phyloP scores from a whole-genome alignment of 2,329 filamentous ascomycete species.

The Rosellinia necatrix region DNA sequence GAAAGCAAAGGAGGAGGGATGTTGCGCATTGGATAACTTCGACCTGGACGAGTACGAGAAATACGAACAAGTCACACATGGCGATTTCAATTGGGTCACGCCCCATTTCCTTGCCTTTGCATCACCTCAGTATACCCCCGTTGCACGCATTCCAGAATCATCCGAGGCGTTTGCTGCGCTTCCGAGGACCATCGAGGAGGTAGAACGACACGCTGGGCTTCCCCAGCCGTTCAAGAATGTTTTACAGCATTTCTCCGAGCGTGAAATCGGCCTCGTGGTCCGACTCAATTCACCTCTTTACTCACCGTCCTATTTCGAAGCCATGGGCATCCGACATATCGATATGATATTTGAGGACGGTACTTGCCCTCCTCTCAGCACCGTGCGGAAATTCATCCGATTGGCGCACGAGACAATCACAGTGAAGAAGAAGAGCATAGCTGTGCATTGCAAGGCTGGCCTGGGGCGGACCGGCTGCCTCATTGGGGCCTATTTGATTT shows the following conservation, averaged over 20 bases:
- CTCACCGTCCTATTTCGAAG: slow-evolving; percentile 95
- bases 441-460: slow-evolving; percentile 98
- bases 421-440: slow-evolving; percentile 87
- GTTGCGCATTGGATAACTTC: slow-evolving; percentile 91
- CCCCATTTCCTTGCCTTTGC: slow-evolving; percentile 95
- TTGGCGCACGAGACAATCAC: slow-evolving; percentile 94
- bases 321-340: slow-evolving; percentile 89
- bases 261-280: slow-evolving; percentile 91
- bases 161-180: slow-evolving; percentile 76
- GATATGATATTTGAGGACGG: slow-evolving; percentile 99
- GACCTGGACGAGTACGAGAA: slow-evolving; percentile 96
- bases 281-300: slow-evolving; percentile 95
- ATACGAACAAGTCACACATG: slow-evolving; percentile 94
- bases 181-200: slow-evolving; percentile 74
- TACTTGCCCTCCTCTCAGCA: slow-evolving; percentile 84
- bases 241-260: slow-evolving; percentile 82
- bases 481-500: slow-evolving; percentile 97
- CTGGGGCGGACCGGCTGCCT: slow-evolving; percentile 93
- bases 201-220: slow-evolving; percentile 71
- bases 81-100: slow-evolving; percentile 99
- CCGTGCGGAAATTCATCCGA: slow-evolving; percentile 94
- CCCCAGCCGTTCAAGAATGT: slow-evolving; percentile 95
- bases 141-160: slow-evolving; percentile 70
- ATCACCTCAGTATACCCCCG: slow-evolving; percentile 83
- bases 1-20: slow-evolving; percentile 95